Percentiles rank a stretch among this genome's conserved stretches.
Conservation (phyloP, 2,329 filamentous ascomycete genomes). For the Hirsutella minnesotensis region DNA sequence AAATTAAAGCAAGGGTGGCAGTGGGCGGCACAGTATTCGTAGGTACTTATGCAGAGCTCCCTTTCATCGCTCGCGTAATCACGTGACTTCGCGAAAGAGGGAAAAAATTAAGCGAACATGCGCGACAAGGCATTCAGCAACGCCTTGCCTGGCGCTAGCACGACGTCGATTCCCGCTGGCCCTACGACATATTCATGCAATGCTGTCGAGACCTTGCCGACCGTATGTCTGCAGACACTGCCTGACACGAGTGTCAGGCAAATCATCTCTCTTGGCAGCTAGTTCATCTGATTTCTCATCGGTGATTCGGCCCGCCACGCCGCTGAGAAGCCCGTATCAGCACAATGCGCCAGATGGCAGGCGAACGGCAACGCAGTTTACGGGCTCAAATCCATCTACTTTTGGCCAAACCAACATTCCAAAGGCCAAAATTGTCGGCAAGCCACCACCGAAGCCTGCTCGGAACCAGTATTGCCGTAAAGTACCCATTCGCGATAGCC, state of each 20-base stretch:
- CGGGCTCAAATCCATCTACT: not conserved
- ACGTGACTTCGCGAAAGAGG: not conserved
- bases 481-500: conserved; percentile 26
- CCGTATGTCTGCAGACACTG: conserved; percentile 23
- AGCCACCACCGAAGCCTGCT: not conserved
- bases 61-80: not conserved
- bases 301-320: not conserved
- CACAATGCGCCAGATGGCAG: not conserved
- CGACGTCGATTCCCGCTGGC: too few species aligned
- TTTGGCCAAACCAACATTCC: not conserved
- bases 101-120: not conserved
- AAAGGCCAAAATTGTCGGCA: not conserved
- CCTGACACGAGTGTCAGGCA: conserved; percentile 6
- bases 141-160: not conserved
- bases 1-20: too few species aligned
- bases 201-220: conserved; percentile 17
- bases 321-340: not conserved
- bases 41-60: too few species aligned
- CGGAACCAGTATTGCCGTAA: not conserved
- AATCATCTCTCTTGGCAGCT: not conserved
- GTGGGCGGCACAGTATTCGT: too few species aligned
- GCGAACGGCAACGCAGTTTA: not conserved
- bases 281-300: not conserved
- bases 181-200: too few species aligned
- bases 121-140: not conserved